These are phyloP conservation scores for Verticillium klebahnii DNA, from an alignment of 2,329 filamentous ascomycete species.

Conservation along the genomic window DNA sequence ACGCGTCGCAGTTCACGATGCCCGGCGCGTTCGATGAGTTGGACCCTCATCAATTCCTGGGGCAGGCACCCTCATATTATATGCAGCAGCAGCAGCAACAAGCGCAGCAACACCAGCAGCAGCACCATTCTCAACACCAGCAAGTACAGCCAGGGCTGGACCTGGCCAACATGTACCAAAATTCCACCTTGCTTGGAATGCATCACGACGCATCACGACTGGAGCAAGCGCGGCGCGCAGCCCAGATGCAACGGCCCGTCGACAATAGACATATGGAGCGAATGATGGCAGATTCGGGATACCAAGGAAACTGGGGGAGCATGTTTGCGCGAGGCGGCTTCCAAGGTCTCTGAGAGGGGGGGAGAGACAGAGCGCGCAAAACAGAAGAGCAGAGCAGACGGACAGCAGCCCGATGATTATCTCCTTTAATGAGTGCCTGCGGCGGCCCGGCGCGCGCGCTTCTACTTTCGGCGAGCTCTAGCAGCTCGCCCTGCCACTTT, in stretches of 20 bases:
- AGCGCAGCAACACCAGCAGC: constrained; percentile 22
- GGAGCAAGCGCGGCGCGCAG: constrained; percentile 10
- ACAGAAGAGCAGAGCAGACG: neutral
- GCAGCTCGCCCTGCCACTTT: neutral
- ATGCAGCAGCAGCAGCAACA: constrained; percentile 43
- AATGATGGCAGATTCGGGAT: constrained; percentile 13
- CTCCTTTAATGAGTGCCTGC: neutral
- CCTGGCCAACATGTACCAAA: constrained; percentile 12
- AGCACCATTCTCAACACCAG: constrained; percentile 16
- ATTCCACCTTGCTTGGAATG: constrained; percentile 10
- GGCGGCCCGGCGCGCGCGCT: neutral
- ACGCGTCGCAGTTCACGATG: constrained; percentile 43
- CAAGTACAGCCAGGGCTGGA: constrained; percentile 13
- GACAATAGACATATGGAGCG: constrained; percentile 10
- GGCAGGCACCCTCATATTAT: constrained; percentile 66
- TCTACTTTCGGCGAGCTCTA: neutral
- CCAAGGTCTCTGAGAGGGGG: constrained; percentile 2
- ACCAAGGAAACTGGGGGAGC: constrained; percentile 12
- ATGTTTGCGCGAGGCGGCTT: constrained; percentile 13
- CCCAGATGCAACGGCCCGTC: constrained; percentile 12
- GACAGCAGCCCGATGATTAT: neutral
- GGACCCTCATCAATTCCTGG: constrained; percentile 65
- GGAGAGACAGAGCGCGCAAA: neutral
- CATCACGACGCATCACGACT: constrained; percentile 9
- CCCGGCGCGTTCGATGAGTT: constrained; percentile 57